Percentiles rank a stretch among this genome's conserved stretches.
These are phyloP conservation scores for Nicotiana sylvestris DNA, from an alignment of 257 asterid species.

Conservation along the genomic window DNA sequence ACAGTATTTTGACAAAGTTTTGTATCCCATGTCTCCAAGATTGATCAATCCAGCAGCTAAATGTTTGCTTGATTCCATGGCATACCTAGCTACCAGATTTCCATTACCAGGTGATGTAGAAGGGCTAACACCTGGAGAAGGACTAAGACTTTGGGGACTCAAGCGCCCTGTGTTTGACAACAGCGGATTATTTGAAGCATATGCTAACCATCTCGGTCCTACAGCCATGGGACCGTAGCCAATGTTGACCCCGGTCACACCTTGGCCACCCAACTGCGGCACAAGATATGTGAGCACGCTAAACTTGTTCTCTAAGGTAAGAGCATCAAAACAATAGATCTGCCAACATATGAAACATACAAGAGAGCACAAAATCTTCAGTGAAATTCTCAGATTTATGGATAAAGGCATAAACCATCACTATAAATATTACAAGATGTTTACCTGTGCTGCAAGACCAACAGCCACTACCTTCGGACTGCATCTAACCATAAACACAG, in stretches of 20 bases:
- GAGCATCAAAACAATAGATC: slow-evolving; percentile 52
- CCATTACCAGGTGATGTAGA: slow-evolving; percentile 53
- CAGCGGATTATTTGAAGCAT: slow-evolving; percentile 43
- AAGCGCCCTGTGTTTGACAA: slow-evolving; percentile 38
- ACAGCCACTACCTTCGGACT: slow-evolving; percentile 48
- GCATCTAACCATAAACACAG: slow-evolving; percentile 45
- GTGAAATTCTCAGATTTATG: background rate
- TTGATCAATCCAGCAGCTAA: slow-evolving; percentile 46
- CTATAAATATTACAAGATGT: background rate
- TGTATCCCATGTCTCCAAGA: slow-evolving; percentile 46
- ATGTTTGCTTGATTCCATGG: slow-evolving; percentile 52
- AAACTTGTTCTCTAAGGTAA: slow-evolving; percentile 45
- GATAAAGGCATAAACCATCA: background rate
- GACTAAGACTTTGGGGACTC: slow-evolving; percentile 50
- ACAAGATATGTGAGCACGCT: slow-evolving; percentile 45
- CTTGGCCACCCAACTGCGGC: slow-evolving; percentile 43
- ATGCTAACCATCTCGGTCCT: slow-evolving; percentile 51
- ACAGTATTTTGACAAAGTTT: slow-evolving; percentile 45
- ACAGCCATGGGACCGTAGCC: slow-evolving; percentile 53
- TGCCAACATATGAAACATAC: slow-evolving; percentile 27
- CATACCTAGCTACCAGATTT: slow-evolving; percentile 46
- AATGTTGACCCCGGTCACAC: slow-evolving; percentile 34
- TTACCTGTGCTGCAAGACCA: slow-evolving; percentile 49
- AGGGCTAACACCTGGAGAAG: slow-evolving; percentile 57
- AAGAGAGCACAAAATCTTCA: background rate